phyloP scores from a whole-genome alignment of 1,284 basidiomycete species.

The Pyrrhoderma lamaoense region DNA sequence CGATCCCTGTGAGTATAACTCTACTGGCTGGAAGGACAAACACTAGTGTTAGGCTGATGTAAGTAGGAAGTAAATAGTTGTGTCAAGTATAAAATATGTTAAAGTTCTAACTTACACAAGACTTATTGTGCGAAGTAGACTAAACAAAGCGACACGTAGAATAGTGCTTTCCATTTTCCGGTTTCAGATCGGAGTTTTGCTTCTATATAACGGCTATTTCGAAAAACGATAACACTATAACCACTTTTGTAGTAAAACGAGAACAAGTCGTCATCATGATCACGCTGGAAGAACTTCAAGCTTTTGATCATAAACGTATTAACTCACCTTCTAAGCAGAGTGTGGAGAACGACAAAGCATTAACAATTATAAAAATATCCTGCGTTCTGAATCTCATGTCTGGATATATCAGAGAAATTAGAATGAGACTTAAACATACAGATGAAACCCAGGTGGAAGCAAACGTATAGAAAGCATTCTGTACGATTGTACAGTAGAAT shows the following conservation, averaged over 20 bases:
- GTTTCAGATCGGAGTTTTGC: not conserved
- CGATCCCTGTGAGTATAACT: conserved; percentile 12
- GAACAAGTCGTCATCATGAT: no score
- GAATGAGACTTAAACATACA: no score
- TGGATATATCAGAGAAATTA: not conserved
- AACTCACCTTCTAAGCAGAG: conserved; percentile 12
- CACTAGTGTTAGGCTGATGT: conserved; percentile 8
- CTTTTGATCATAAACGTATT: not conserved
- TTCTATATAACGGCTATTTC: not conserved
- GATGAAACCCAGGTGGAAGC: conserved; percentile 1
- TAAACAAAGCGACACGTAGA: conserved; percentile 15
- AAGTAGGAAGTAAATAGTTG: not conserved
- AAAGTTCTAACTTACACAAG: conserved; percentile 11
- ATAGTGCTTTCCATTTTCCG: conserved; percentile 7
- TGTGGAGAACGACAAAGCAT: conserved; percentile 9
- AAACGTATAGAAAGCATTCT: conserved; percentile 7
- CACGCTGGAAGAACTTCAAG: not conserved
- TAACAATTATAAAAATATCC: not conserved
- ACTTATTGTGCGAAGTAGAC: conserved; percentile 11
- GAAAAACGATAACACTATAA: conserved; percentile 3
- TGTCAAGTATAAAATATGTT: not conserved
- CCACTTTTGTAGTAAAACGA: not conserved
- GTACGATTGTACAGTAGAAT: conserved; percentile 17
- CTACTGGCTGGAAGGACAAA: conserved; percentile 11
- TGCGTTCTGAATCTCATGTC: not conserved